Conservation (phyloP, 108 stramenopile species). For the Nitzschia putrida region DNA sequence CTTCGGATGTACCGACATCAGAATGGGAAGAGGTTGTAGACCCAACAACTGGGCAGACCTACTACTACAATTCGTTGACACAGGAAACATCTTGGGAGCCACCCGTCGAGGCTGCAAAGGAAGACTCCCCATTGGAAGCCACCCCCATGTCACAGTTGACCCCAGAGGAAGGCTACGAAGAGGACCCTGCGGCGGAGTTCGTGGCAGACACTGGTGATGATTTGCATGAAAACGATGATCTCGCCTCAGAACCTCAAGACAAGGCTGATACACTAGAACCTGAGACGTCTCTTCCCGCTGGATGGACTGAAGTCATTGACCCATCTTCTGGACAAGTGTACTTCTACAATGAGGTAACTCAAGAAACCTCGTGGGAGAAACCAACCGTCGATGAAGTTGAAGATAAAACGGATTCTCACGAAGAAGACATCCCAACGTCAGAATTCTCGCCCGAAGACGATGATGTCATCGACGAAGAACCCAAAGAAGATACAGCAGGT, state of each 20-base stretch:
- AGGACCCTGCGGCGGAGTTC: neutral
- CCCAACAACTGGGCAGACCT: slow-evolving; percentile 43
- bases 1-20: no score
- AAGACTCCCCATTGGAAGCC: neutral
- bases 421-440: neutral
- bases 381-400: slow-evolving; percentile 10
- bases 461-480: neutral
- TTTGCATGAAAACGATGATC: neutral
- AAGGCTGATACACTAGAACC: neutral
- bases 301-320: slow-evolving; percentile 28
- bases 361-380: slow-evolving; percentile 35
- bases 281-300: neutral
- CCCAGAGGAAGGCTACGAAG: neutral
- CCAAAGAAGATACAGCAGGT: neutral
- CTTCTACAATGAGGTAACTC: slow-evolving; percentile 23
- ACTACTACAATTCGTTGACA: slow-evolving; percentile 55
- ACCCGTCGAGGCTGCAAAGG: slow-evolving; percentile 3
- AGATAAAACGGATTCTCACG: neutral
- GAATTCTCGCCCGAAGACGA: neutral
- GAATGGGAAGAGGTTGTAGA: slow-evolving; percentile 64
- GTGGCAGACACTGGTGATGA: neutral
- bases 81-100: slow-evolving; percentile 30
- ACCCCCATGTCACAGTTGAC: neutral
- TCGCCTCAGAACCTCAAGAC: neutral
- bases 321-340: slow-evolving; percentile 25